A percentile compares a stretch with the other conserved stretches of the same genome.
Evolutionary conservation across 768 basidiomycete species (phyloP).

Genomic region (Mycena pura): DNA sequence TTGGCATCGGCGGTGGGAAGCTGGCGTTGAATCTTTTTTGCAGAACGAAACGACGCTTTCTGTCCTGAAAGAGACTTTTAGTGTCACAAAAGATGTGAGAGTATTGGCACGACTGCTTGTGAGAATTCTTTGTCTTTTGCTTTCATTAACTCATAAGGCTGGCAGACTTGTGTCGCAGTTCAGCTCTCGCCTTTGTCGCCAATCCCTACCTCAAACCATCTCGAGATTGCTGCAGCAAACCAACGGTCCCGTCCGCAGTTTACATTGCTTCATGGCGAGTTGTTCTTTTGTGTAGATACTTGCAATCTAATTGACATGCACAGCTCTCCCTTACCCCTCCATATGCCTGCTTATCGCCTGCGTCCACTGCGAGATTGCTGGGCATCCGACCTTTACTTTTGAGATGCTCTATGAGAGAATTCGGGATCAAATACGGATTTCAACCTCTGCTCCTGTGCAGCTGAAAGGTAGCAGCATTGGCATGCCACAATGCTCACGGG

Average conservation of each 20-base stretch:
- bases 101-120: conserved; percentile 69
- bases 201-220: conserved; percentile 52
- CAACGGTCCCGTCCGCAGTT: conserved; percentile 68
- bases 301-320: neutral
- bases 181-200: conserved; percentile 59
- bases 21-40: conserved; percentile 63
- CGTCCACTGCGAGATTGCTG: conserved; percentile 76
- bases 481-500: conserved; percentile 70
- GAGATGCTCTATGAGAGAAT: conserved; percentile 89
- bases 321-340: conserved; percentile 79
- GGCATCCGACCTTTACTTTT: conserved; percentile 85
- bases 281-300: neutral
- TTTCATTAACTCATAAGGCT: neutral
- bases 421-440: conserved; percentile 74
- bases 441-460: conserved; percentile 76
- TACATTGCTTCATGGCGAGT: conserved; percentile 60
- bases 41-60: conserved; percentile 52
- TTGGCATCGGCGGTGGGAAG: conserved; percentile 69
- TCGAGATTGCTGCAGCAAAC: conserved; percentile 49
- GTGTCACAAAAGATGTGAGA: conserved; percentile 64
- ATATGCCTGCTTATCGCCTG: conserved; percentile 87
- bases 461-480: conserved; percentile 78
- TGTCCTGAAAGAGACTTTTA: conserved; percentile 63
- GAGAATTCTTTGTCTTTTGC: conserved; percentile 30
- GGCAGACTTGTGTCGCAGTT: conserved; percentile 51